These are phyloP conservation scores for Gnetum montanum DNA, from an alignment of 75 land plant genomes.

Conservation along the genomic window DNA sequence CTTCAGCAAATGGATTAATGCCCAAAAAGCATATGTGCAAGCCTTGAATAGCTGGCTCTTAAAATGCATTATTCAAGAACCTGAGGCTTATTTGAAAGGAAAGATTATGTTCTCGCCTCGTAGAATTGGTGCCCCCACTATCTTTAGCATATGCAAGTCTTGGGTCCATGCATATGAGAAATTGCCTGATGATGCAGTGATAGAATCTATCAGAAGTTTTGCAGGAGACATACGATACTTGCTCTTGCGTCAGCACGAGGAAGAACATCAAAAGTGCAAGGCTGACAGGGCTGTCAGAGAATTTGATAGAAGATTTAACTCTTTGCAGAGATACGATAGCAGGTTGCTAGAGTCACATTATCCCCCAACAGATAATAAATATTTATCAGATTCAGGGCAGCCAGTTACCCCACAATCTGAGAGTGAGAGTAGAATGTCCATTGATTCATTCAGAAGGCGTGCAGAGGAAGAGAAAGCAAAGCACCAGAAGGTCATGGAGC, in stretches of 20 bases:
- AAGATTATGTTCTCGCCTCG: slow-evolving; percentile 15
- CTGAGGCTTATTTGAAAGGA: slow-evolving; percentile 23
- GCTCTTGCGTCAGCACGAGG: slow-evolving; percentile 55
- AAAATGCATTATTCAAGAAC: slow-evolving; percentile 48
- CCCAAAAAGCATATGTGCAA: slow-evolving; percentile 47
- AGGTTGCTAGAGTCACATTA: slow-evolving; percentile 28
- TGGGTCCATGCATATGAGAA: slow-evolving; percentile 53
- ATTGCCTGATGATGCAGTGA: slow-evolving; percentile 59
- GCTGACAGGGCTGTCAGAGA: slow-evolving; percentile 57
- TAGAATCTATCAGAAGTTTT: slow-evolving; percentile 52
- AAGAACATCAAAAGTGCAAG: slow-evolving; percentile 64
- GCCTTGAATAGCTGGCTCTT: slow-evolving; percentile 54
- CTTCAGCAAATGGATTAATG: slow-evolving; percentile 33
- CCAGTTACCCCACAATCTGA: slow-evolving; percentile 21
- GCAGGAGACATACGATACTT: slow-evolving; percentile 44
- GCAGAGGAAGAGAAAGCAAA: slow-evolving; percentile 57
- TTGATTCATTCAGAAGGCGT: slow-evolving; percentile 38
- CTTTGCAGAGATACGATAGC: slow-evolving; percentile 38
- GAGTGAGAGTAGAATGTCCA: slow-evolving; percentile 40
- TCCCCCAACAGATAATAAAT: slow-evolving; percentile 11
- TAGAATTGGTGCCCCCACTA: slow-evolving; percentile 39
- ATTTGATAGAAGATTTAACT: slow-evolving; percentile 34
- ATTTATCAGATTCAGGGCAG: slow-evolving; percentile 18
- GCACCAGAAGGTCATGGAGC: slow-evolving; percentile 45
- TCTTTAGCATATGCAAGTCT: slow-evolving; percentile 44